These are phyloP conservation scores for Nannochloropsis salina DNA, from an alignment of 108 stramenopile genomes.

Conservation along the genomic window DNA sequence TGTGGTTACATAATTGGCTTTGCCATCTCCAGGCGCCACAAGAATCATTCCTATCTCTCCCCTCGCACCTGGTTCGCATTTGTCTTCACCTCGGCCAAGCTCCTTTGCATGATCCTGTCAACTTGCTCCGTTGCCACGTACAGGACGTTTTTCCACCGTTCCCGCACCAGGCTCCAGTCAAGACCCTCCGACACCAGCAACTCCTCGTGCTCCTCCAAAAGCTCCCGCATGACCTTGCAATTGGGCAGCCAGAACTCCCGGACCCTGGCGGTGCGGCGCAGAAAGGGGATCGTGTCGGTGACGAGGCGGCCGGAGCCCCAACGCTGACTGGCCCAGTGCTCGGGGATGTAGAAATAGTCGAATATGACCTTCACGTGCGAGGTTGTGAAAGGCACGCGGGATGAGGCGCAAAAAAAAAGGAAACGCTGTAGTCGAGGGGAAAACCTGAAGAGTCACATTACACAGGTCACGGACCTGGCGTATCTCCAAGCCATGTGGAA, in stretches of 20 bases:
- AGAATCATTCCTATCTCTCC: background rate
- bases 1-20: background rate
- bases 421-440: too few species aligned
- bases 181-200: background rate
- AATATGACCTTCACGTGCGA: background rate
- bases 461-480: background rate
- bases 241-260: slow-evolving; percentile 17
- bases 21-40: background rate
- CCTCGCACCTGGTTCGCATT: slow-evolving; percentile 10
- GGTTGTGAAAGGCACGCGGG: background rate
- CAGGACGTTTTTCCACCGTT: background rate
- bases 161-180: background rate
- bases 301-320: background rate
- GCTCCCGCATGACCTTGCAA: slow-evolving; percentile 1
- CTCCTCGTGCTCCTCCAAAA: slow-evolving; percentile 4
- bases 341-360: background rate
- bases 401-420: background rate
- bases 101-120: background rate
- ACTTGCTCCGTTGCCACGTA: background rate
- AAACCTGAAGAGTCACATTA: too few species aligned
- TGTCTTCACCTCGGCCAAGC: background rate
- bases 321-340: background rate
- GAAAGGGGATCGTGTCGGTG: background rate
- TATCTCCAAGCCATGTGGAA: background rate
- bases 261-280: background rate